These are phyloP conservation scores for Sporobolomyces pararoseus DNA, from an alignment of 768 basidiomycete species.

Conservation along the genomic window DNA sequence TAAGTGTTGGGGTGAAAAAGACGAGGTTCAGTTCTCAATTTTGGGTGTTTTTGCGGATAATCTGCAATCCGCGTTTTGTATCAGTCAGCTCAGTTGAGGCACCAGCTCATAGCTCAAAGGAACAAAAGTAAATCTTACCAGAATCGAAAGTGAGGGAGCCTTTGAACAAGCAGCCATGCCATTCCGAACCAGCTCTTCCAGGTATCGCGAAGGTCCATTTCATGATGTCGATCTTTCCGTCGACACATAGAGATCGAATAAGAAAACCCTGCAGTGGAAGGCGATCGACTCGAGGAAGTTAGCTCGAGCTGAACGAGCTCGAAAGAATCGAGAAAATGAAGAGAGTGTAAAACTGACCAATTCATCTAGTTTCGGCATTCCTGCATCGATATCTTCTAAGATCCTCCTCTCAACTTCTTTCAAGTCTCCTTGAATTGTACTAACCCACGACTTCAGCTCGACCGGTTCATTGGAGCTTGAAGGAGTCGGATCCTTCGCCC, in stretches of 20 bases:
- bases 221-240: not conserved
- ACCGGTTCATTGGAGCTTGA: not conserved
- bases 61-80: not conserved
- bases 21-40: not conserved
- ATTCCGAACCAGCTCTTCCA: conserved; percentile 1
- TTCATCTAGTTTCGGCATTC: not conserved
- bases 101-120: too few species aligned
- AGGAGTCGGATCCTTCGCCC: not conserved
- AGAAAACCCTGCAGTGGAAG: not conserved
- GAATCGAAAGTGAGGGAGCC: not conserved
- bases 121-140: not conserved
- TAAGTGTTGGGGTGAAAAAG: conserved; percentile 4
- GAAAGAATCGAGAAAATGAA: not conserved
- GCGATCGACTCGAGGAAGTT: not conserved
- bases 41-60: not conserved
- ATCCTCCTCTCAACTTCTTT: not conserved
- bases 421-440: conserved; percentile 4
- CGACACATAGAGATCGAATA: not conserved
- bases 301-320: not conserved
- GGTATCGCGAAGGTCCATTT: not conserved
- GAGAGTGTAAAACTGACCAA: not conserved
- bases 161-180: not conserved
- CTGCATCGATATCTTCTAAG: not conserved
- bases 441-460: not conserved
- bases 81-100: not conserved